phyloP scores from a whole-genome alignment of 768 basidiomycete species.

The Macrolepiota albuminosa region DNA sequence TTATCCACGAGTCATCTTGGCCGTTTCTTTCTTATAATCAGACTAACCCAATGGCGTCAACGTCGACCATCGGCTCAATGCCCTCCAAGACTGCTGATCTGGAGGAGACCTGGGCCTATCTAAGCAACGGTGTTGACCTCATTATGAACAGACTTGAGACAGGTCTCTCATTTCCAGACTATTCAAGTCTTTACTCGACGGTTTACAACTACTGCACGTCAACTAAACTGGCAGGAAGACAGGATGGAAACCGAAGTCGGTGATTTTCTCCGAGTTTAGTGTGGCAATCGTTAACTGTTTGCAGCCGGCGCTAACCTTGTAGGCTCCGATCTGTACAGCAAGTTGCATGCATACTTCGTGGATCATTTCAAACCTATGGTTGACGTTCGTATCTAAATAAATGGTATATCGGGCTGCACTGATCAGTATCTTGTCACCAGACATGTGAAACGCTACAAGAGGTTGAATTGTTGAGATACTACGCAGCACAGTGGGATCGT shows the following conservation, averaged over 20 bases:
- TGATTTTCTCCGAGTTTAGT: constrained; percentile 23
- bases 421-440: constrained; percentile 33
- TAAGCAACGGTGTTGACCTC: constrained; percentile 82
- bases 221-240: constrained; percentile 67
- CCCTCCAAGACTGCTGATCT: constrained; percentile 70
- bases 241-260: constrained; percentile 65
- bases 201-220: constrained; percentile 99
- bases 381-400: constrained; percentile 25
- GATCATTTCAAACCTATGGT: constrained; percentile 75
- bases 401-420: not conserved
- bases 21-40: not conserved
- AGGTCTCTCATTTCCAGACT: constrained; percentile 65
- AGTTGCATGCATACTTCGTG: constrained; percentile 86
- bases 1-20: constrained; percentile 6
- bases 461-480: constrained; percentile 88
- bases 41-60: constrained; percentile 3
- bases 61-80: constrained; percentile 33
- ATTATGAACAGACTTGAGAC: constrained; percentile 88
- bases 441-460: constrained; percentile 80
- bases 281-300: constrained; percentile 8
- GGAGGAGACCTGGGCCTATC: constrained; percentile 82
- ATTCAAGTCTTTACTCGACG: constrained; percentile 84
- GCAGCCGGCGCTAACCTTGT: constrained; percentile 93
- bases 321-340: constrained; percentile 95
- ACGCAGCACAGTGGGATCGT: constrained; percentile 90